These are phyloP conservation scores for Cinchona pubescens DNA, from an alignment of 257 asterid species.

Conservation along the genomic window DNA sequence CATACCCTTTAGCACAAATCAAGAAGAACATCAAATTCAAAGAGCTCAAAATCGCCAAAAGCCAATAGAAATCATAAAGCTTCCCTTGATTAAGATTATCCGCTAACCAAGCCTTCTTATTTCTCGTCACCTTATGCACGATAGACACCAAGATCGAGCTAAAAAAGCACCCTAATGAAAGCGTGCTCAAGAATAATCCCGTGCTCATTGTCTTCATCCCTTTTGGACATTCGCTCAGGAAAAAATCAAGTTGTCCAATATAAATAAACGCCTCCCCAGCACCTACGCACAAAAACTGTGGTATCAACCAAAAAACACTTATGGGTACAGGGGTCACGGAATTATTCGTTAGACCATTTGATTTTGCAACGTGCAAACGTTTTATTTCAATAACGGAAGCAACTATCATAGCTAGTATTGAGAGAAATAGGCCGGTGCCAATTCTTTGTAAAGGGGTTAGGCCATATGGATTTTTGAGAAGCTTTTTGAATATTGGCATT, in stretches of 20 bases:
- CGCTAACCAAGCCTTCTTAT: constrained; percentile 65
- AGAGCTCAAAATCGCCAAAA: constrained; percentile 49
- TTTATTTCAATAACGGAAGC: constrained; percentile 58
- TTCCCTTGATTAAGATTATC: constrained; percentile 66
- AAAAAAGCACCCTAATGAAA: constrained; percentile 66
- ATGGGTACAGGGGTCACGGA: constrained; percentile 25
- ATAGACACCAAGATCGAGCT: constrained; percentile 63
- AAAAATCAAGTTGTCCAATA: constrained; percentile 87
- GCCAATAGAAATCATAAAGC: constrained; percentile 76
- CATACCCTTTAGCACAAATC: constrained; percentile 52
- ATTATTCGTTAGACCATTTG: constrained; percentile 32
- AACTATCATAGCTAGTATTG: constrained; percentile 53
- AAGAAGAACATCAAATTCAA: constrained; percentile 50
- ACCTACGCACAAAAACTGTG: constrained; percentile 72
- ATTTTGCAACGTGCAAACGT: constrained; percentile 37
- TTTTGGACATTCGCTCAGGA: constrained; percentile 70
- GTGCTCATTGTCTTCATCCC: constrained; percentile 96
- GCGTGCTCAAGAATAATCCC: constrained; percentile 71
- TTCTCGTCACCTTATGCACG: constrained; percentile 56
- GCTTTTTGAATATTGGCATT: constrained; percentile 35
- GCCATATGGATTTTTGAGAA: constrained; percentile 51
- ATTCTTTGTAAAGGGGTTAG: constrained; percentile 69
- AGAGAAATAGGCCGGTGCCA: constrained; percentile 48
- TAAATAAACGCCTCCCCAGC: constrained; percentile 86
- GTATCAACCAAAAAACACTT: constrained; percentile 67